phyloP scores from a whole-genome alignment of 2,329 filamentous ascomycete species.

The Pseudogymnoascus sp. region DNA sequence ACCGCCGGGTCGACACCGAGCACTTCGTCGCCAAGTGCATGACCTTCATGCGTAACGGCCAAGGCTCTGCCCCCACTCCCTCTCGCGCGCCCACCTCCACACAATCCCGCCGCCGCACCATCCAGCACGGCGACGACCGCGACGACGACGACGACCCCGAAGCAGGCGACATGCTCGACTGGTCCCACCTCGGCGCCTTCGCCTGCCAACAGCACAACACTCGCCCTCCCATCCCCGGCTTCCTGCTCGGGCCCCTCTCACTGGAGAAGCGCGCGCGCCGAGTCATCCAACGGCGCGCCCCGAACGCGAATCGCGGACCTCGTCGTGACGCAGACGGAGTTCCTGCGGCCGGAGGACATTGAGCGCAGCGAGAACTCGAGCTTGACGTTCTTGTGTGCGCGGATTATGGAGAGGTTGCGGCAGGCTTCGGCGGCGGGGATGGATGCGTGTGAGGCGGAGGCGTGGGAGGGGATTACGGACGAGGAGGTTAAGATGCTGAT shows the following conservation, averaged over 20 bases:
- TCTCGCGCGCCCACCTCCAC: conserved; percentile 41
- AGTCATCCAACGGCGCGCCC: conserved; percentile 60
- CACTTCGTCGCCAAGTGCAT: conserved; percentile 90
- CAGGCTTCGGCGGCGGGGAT: conserved; percentile 43
- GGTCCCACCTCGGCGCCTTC: conserved; percentile 73
- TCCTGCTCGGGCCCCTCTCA: conserved; percentile 81
- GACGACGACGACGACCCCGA: conserved; percentile 64
- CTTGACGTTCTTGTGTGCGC: conserved; percentile 69
- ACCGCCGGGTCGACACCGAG: conserved; percentile 77
- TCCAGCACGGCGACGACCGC: conserved; percentile 41
- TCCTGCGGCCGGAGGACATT: conserved; percentile 68
- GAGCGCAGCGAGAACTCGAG: conserved; percentile 70
- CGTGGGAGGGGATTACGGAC: conserved; percentile 42
- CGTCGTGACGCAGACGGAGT: conserved; percentile 68
- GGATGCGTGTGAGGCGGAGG: conserved; percentile 37
- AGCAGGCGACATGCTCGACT: conserved; percentile 74
- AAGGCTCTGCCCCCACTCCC: conserved; percentile 47
- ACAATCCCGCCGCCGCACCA: conserved; percentile 32
- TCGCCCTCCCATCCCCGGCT: conserved; percentile 72
- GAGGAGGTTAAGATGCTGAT: conserved; percentile 48
- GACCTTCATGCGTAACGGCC: conserved; percentile 70
- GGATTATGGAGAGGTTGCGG: conserved; percentile 60
- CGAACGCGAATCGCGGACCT: conserved; percentile 61
- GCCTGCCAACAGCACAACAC: conserved; percentile 68
- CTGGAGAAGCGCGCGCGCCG: conserved; percentile 78